Evolutionary conservation across 148 eudicot genomes (phyloP).

Genomic region (Arbutus unedo): DNA sequence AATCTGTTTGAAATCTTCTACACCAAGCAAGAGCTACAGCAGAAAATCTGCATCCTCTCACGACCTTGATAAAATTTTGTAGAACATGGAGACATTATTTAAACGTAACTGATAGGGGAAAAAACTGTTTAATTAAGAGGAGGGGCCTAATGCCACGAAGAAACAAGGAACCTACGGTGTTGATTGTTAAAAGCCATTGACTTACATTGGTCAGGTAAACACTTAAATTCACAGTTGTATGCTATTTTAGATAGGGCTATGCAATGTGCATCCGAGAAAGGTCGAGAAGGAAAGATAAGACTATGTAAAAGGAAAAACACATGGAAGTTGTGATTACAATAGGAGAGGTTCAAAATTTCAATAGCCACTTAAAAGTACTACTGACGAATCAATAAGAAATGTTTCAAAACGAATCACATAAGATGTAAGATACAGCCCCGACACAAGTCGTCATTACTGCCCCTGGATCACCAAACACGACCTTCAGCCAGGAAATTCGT

Average conservation of each 20-base stretch:
- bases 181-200: too few species aligned
- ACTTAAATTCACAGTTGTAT: background rate
- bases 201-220: background rate
- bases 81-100: background rate
- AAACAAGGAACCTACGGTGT: background rate
- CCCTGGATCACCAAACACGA: background rate
- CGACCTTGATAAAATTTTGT: background rate
- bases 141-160: background rate
- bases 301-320: too few species aligned
- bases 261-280: background rate
- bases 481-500: background rate
- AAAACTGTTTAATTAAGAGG: background rate
- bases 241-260: background rate
- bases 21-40: too few species aligned
- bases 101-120: background rate
- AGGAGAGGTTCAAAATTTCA: too few species aligned
- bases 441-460: background rate
- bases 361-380: background rate
- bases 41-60: background rate
- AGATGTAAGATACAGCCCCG: background rate
- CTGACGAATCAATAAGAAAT: background rate
- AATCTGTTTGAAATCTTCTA: background rate
- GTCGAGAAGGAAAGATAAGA: background rate
- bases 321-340: too few species aligned
- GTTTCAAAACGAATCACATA: background rate